A percentile compares a stretch with the other conserved stretches of the same genome.
phyloP scores from a whole-genome alignment of 352 stramenopile genomes.

The Globisporangium irregulare region DNA sequence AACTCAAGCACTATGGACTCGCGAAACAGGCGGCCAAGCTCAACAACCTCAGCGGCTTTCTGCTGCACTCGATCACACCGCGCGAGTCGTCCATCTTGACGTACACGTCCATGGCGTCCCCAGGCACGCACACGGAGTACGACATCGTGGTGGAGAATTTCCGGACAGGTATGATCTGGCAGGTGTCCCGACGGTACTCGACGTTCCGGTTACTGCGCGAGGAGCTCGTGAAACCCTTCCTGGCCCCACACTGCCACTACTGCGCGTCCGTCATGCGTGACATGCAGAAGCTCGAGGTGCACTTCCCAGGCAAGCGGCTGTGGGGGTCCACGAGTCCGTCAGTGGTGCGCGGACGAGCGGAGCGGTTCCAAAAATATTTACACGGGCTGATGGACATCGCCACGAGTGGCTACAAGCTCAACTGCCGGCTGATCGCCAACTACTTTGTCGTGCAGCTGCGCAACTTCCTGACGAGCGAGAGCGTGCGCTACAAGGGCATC shows the following conservation, averaged over 20 bases:
- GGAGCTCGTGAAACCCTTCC: constrained; percentile 48
- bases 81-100: constrained; percentile 46
- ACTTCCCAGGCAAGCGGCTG: constrained; percentile 57
- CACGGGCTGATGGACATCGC: constrained; percentile 50
- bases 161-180: constrained; percentile 46
- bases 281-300: constrained; percentile 39
- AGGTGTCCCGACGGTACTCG: constrained; percentile 67
- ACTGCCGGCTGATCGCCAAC: constrained; percentile 49
- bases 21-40: constrained; percentile 24
- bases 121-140: constrained; percentile 62
- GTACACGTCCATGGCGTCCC: constrained; percentile 43
- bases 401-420: constrained; percentile 47
- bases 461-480: constrained; percentile 58
- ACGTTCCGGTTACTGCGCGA: constrained; percentile 61
- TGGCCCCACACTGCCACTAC: constrained; percentile 54
- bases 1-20: constrained; percentile 23
- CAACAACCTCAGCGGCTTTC: constrained; percentile 51
- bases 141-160: constrained; percentile 60
- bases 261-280: constrained; percentile 48
- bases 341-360: constrained; percentile 41
- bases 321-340: constrained; percentile 49
- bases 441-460: constrained; percentile 53
- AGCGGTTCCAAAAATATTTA: constrained; percentile 57
- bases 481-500: constrained; percentile 38
- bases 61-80: constrained; percentile 61